Base-by-base conservation (phyloP, 495 filamentous ascomycete genomes). In the Pseudoneurospora amorphoporcata region DNA sequence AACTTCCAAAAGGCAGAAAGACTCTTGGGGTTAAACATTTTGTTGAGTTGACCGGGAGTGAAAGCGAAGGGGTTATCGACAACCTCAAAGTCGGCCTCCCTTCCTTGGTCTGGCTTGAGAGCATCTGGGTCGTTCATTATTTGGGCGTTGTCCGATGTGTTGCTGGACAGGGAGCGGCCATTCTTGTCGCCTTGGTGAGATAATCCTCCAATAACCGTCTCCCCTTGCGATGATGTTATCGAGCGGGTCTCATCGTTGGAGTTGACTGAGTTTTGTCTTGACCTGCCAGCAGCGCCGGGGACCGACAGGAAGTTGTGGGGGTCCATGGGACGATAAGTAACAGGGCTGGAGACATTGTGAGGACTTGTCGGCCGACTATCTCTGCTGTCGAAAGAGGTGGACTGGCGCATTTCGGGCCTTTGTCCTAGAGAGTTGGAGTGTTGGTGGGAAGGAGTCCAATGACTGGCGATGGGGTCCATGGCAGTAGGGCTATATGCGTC, bases 361-460 rank as follows among this genome's bases (percentile, higher is more conserved):
- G 94, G 92, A 58, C 94, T 97, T 0, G 91, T 93, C n/a, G 94
- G 94, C 70, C 92, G 85, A 77, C 90, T 92, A 72, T 94, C 91
- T 76, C 84, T 87, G 74, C 86, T 88, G 72, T 97, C 93, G 65
- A 92, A 93, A 4, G 92, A 93, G 70, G 83, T 84, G 0, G 87
- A 81, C 37, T 83, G 84, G 70, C 88, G 87, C 68, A 87, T 77
- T 69, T 94, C 91, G 8, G 87, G 84, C 61, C 88, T 83, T 37
- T 68, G 16, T 73, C 77, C 71, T 42, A 72, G 61, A n/a, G 77
- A 73, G 71, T 79, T 70, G 39, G 72, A 79, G 69, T 78, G 75
- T 72, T 75, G 79, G 68, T 84, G 82, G 12, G 90, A 87, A 58
- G 77, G 80, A 68, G 83, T 77, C 76, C 82, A 84, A 73, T 79